Conservation (phyloP, 2,329 filamentous ascomycete species). For the Xylaria sp. region DNA sequence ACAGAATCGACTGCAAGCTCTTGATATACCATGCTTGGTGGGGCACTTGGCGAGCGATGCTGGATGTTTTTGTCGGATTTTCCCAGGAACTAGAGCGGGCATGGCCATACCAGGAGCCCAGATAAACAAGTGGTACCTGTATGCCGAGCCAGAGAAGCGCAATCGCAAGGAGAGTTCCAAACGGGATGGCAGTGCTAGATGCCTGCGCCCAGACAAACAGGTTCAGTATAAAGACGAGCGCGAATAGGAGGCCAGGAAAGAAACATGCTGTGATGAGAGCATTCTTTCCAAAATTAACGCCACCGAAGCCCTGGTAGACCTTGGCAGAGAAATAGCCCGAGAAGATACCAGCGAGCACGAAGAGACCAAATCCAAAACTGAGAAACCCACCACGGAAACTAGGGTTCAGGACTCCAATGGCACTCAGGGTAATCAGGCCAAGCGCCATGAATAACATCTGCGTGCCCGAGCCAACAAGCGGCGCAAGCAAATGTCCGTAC, state of each 20-base stretch:
- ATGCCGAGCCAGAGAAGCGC: slow-evolving; percentile 82
- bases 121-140: slow-evolving; percentile 83
- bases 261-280: slow-evolving; percentile 77
- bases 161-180: slow-evolving; percentile 76
- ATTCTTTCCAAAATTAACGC: slow-evolving; percentile 75
- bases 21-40: slow-evolving; percentile 76
- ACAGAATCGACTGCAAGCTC: slow-evolving; percentile 65
- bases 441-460: slow-evolving; percentile 83
- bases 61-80: slow-evolving; percentile 79
- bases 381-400: slow-evolving; percentile 90
- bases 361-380: slow-evolving; percentile 81
- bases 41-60: slow-evolving; percentile 76
- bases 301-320: slow-evolving; percentile 83
- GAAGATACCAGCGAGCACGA: slow-evolving; percentile 81
- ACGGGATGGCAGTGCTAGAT: slow-evolving; percentile 85
- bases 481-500: slow-evolving; percentile 75
- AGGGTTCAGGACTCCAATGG: slow-evolving; percentile 79
- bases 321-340: slow-evolving; percentile 87
- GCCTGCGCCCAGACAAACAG: slow-evolving; percentile 91
- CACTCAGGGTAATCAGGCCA: slow-evolving; percentile 74
- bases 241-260: slow-evolving; percentile 79
- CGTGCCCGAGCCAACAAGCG: slow-evolving; percentile 82
- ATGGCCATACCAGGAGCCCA: slow-evolving; percentile 80
- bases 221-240: slow-evolving; percentile 78
- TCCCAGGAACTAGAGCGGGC: slow-evolving; percentile 71